Evolutionary conservation across 208 protist species (phyloP).

Genomic region (Trypanosoma platydactyli): DNA sequence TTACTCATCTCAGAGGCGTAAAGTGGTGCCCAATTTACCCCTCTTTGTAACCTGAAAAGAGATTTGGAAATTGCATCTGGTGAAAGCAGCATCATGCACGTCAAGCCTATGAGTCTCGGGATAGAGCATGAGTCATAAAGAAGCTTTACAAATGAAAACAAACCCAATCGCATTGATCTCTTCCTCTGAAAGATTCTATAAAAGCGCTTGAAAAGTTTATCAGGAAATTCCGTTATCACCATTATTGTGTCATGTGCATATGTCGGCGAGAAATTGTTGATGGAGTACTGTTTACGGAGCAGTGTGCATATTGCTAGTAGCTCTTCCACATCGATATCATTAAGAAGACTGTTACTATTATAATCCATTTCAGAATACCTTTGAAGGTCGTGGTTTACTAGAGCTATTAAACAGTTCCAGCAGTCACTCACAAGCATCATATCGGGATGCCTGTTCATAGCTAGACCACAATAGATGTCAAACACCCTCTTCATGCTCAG

Average conservation of each 20-base stretch:
- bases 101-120: constrained; percentile 9
- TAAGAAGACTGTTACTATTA: neutral
- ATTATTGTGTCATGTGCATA: neutral
- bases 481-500: constrained; percentile 13
- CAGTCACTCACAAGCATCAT: constrained; percentile 24
- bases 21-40: constrained; percentile 24
- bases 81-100: constrained; percentile 14
- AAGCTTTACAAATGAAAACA: constrained; percentile 24
- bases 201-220: constrained; percentile 14
- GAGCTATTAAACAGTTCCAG: constrained; percentile 26
- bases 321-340: constrained; percentile 13
- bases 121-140: constrained; percentile 21
- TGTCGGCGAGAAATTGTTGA: neutral
- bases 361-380: neutral
- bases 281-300: constrained; percentile 24
- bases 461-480: constrained; percentile 20
- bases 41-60: constrained; percentile 3
- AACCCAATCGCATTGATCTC: constrained; percentile 7
- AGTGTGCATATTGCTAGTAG: constrained; percentile 16
- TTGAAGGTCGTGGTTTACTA: constrained; percentile 7
- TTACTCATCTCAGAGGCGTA: constrained; percentile 23
- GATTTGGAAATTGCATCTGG: constrained; percentile 17
- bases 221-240: constrained; percentile 23
- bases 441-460: constrained; percentile 16
- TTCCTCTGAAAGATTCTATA: constrained; percentile 1